Conservation (phyloP, 345 rosid species). For the Syzygium aqueum region DNA sequence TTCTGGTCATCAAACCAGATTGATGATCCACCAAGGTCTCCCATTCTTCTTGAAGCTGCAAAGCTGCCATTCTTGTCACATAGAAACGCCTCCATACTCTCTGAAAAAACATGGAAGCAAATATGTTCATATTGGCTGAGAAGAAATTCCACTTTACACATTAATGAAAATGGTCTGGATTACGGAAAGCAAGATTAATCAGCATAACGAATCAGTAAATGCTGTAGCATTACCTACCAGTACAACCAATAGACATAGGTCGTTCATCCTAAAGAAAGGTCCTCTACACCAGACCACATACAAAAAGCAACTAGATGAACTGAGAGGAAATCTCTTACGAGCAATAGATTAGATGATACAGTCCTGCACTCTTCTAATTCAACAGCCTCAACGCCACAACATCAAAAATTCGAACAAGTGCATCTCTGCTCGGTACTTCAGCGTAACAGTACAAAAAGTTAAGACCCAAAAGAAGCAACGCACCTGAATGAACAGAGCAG, state of each 20-base stretch:
- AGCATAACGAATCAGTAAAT: neutral
- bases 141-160: neutral
- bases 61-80: slow-evolving; percentile 47
- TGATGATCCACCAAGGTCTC: slow-evolving; percentile 26
- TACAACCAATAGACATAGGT: neutral
- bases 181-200: neutral
- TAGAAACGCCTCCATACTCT: slow-evolving; percentile 70
- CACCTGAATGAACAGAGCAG: slow-evolving; percentile 70
- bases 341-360: neutral
- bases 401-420: neutral
- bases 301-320: neutral
- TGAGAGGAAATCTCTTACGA: neutral
- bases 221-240: neutral
- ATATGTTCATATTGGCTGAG: neutral
- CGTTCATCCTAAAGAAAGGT: neutral
- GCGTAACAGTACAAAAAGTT: neutral
- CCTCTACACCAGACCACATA: neutral
- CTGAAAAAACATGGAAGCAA: slow-evolving; percentile 22
- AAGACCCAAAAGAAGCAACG: neutral
- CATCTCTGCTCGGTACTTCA: neutral
- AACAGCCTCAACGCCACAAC: neutral
- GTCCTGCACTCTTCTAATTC: neutral
- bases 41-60: slow-evolving; percentile 63
- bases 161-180: neutral
- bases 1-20: slow-evolving; percentile 24